Conservation (phyloP, 2,329 filamentous ascomycete species). For the Pseudogymnoascus verrucosus region DNA sequence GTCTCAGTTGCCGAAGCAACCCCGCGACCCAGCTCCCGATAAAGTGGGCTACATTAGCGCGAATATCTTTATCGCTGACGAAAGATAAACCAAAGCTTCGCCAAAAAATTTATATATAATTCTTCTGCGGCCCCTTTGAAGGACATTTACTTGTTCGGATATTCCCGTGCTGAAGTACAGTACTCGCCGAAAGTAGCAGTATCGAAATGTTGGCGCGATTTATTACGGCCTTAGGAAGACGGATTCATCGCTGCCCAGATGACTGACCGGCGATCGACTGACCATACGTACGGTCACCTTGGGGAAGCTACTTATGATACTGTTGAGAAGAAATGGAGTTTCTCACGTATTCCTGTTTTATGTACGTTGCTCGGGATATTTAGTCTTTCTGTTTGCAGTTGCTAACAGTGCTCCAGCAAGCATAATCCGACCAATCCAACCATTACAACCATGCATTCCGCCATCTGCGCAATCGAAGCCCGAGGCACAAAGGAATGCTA, state of each 20-base stretch:
- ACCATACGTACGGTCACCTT: slow-evolving; percentile 46
- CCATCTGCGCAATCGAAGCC: slow-evolving; percentile 17
- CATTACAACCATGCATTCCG: slow-evolving; percentile 20
- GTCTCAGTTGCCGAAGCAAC: slow-evolving; percentile 4
- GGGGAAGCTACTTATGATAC: slow-evolving; percentile 40
- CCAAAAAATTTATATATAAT: neutral
- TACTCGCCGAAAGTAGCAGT: neutral
- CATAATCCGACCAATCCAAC: slow-evolving; percentile 21
- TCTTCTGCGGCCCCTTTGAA: neutral
- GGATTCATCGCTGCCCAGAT: slow-evolving; percentile 35
- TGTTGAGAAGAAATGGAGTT: slow-evolving; percentile 25
- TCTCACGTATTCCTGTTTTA: slow-evolving; percentile 19
- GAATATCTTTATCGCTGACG: slow-evolving; percentile 9
- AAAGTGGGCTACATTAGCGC: neutral
- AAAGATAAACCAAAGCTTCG: neutral
- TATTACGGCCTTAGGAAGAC: slow-evolving; percentile 11
- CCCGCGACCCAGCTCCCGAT: neutral
- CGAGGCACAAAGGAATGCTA: neutral
- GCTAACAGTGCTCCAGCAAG: slow-evolving; percentile 17
- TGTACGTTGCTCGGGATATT: slow-evolving; percentile 13
- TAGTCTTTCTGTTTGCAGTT: neutral
- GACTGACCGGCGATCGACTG: slow-evolving; percentile 39
- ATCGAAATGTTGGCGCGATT: slow-evolving; percentile 22
- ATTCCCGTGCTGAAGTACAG: neutral
- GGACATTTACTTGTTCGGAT: slow-evolving; percentile 3